Evolutionary conservation across 306 rosid genomes (phyloP), one percentile per base, ranked within the genome.

Genomic region (Vigna angularis): DNA sequence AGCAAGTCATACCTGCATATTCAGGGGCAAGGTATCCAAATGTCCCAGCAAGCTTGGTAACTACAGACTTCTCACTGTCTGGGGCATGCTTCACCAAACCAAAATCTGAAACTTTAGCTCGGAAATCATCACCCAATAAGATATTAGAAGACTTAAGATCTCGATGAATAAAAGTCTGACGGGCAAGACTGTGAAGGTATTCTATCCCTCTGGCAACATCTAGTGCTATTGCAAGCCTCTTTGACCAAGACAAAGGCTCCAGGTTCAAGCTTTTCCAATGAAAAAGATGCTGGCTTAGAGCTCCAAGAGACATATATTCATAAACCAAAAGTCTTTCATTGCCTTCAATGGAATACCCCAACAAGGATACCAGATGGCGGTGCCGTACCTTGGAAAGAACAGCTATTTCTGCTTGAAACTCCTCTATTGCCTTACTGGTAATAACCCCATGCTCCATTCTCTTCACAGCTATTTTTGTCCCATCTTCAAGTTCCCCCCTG

Each of bases 21-120:
- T 93, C 98, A 32, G 98, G 98, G 28, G 98, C 98, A 59, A 93
- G 91, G 84, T 93, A 93, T 24, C 98, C 98, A 69, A 93, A 93
- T 44, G 98, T 93, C 17, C 98, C 96, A 4, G 96, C 96, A 76
- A 93, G 93, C 79, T 78, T 90, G 36, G 98, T 90, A 1, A 79
- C 88, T 55, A 93, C 76, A 20, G 93, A 90, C 36, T 90, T 93
- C 55, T 83, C 88, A 5, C 94, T 89, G 62, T 90, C 85, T 0
- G 98, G 98, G 64, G 96, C 96, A 70, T 90, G 93, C 80, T 93
- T 93, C 20, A 93, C 98, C 57, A 93, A 71, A 72, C 98, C 96
- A 9, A 93, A 93, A 79, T 90, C 98, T 0, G 98, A 88, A 74
- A 93, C 94, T 85, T 90, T 88, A 11, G 98, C 96, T 0, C 91